A percentile compares a stretch with the other conserved stretches of the same genome.
These are phyloP conservation scores for Globisporangium acanthophoron DNA, from an alignment of 352 stramenopile species.

Conservation along the genomic window DNA sequence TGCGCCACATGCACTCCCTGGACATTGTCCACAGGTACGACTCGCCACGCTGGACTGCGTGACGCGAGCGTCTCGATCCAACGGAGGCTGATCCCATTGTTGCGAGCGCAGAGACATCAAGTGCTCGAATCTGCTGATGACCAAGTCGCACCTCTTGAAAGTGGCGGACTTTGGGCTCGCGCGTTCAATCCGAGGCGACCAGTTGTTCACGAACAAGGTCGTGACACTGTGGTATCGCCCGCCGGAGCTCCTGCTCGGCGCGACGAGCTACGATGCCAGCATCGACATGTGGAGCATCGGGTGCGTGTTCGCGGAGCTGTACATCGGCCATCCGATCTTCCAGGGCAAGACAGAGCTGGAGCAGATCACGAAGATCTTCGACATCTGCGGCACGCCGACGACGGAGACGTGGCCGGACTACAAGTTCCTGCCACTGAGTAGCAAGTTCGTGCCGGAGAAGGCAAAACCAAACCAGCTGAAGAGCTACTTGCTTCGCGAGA, in stretches of 20 bases:
- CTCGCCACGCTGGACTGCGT: not conserved
- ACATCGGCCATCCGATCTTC: conserved; percentile 83
- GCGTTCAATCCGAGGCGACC: conserved; percentile 78
- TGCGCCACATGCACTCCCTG: conserved; percentile 85
- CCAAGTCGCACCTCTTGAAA: conserved; percentile 73
- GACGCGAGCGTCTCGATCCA: too few relatives aligned
- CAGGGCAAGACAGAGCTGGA: conserved; percentile 86
- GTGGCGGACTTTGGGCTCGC: conserved; percentile 84
- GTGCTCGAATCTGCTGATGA: conserved; percentile 88
- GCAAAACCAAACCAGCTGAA: conserved; percentile 53
- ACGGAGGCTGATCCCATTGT: not conserved
- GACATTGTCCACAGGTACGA: conserved; percentile 82
- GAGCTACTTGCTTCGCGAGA: conserved; percentile 75
- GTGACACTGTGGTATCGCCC: conserved; percentile 95
- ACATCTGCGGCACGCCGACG: conserved; percentile 81
- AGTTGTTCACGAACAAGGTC: conserved; percentile 94
- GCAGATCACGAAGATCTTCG: conserved; percentile 87
- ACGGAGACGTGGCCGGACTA: conserved; percentile 82
- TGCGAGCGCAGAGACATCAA: conserved; percentile 81
- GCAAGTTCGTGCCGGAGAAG: conserved; percentile 82
- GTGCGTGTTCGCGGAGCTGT: conserved; percentile 84
- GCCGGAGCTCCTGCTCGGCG: conserved; percentile 91
- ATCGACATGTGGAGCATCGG: conserved; percentile 97
- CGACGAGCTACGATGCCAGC: conserved; percentile 89
- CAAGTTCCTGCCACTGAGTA: conserved; percentile 76